phyloP scores from a whole-genome alignment of 768 basidiomycete genomes.

The Auriscalpium orientale region DNA sequence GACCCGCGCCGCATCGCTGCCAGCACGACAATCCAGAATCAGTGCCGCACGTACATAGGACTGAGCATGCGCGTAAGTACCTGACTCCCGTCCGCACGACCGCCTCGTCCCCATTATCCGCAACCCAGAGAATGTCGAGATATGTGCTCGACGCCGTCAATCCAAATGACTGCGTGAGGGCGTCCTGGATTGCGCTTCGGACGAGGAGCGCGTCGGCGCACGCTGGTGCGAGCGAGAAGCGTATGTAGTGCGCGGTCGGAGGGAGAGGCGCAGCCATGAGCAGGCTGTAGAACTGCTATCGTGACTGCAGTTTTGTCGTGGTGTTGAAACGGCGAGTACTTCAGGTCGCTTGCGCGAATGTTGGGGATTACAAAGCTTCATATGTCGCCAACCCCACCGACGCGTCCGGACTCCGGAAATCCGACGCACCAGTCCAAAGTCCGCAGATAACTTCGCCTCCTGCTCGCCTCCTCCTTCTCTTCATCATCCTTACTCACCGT shows the following conservation, averaged over 20 bases:
- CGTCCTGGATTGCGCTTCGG: slow-evolving; percentile 49
- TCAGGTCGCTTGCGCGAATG: too few species aligned
- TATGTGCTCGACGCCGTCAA: slow-evolving; percentile 41
- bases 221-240: slow-evolving; percentile 33
- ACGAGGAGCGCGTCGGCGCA: slow-evolving; percentile 36
- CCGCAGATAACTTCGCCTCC: not conserved
- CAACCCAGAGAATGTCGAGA: slow-evolving; percentile 53
- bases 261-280: slow-evolving; percentile 1
- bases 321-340: too few species aligned
- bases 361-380: too few species aligned
- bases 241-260: slow-evolving; percentile 37
- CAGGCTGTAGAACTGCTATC: too few species aligned
- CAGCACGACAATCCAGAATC: not conserved
- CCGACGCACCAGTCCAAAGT: not conserved
- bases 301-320: too few species aligned
- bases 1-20: slow-evolving; percentile 24
- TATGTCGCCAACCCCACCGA: too few species aligned
- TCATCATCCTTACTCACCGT: slow-evolving; percentile 16
- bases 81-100: slow-evolving; percentile 34
- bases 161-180: slow-evolving; percentile 49
- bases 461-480: not conserved
- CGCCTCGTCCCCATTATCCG: slow-evolving; percentile 30
- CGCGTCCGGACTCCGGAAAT: too few species aligned
- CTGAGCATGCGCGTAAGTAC: slow-evolving; percentile 19
- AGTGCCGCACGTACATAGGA: not conserved